Conservation (phyloP, 805 yeast species). For the Saturnispora sanitii region DNA sequence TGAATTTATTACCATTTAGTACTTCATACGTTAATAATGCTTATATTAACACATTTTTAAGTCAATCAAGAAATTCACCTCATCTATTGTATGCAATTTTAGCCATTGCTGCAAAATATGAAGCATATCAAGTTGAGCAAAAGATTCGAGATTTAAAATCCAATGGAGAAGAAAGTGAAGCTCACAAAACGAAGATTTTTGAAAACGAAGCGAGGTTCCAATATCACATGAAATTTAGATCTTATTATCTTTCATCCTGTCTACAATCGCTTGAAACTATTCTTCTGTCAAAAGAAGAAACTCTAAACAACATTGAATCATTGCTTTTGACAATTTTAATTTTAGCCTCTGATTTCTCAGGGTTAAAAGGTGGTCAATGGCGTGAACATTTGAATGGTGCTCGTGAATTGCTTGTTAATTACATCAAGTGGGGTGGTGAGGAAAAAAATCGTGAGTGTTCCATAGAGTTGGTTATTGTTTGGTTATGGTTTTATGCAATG, state of each 20-base stretch:
- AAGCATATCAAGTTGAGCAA: constrained; percentile 24
- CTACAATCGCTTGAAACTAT: constrained; percentile 48
- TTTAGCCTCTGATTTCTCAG: constrained; percentile 55
- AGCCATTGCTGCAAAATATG: constrained; percentile 61
- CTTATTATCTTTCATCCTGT: constrained; percentile 57
- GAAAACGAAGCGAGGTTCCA: constrained; percentile 17
- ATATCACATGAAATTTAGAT: constrained; percentile 48
- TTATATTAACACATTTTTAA: constrained; percentile 25
- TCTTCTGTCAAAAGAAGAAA: constrained; percentile 32
- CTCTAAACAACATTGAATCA: constrained; percentile 53
- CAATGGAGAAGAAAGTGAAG: neutral
- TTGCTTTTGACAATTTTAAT: constrained; percentile 58
- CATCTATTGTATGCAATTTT: constrained; percentile 60
- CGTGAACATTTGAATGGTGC: constrained; percentile 61
- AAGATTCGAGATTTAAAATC: neutral
- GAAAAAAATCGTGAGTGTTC: constrained; percentile 17
- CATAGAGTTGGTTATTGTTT: constrained; percentile 29
- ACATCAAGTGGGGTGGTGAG: constrained; percentile 15
- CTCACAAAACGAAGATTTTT: constrained; percentile 2
- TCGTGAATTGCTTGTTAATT: constrained; percentile 48
- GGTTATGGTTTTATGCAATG: constrained; percentile 52
- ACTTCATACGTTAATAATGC: constrained; percentile 27
- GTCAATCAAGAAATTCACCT: constrained; percentile 38
- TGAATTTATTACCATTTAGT: constrained; percentile 29
- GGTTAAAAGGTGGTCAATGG: constrained; percentile 52